Conservation (phyloP, 495 filamentous ascomycete species). For the Aspergillus kassunensis region DNA sequence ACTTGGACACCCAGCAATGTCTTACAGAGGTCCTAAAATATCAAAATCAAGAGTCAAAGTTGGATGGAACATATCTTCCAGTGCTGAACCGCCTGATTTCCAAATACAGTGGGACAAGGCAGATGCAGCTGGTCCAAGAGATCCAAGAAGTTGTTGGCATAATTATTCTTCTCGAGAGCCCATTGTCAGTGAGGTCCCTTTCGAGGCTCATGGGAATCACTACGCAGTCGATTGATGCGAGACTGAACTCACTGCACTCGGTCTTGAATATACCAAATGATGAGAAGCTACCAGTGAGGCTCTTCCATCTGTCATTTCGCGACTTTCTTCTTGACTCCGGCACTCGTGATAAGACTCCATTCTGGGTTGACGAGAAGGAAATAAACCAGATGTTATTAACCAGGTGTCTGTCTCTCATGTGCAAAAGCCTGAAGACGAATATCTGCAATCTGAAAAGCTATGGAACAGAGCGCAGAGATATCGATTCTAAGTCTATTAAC, state of each 20-base stretch:
- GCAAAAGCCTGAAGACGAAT: constrained; percentile 23
- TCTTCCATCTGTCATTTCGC: constrained; percentile 22
- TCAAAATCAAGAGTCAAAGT: constrained; percentile 9
- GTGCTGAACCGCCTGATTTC: constrained; percentile 18
- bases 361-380: constrained; percentile 27
- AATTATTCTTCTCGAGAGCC: constrained; percentile 21
- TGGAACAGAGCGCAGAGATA: background rate
- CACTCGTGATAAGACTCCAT: constrained; percentile 1
- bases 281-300: constrained; percentile 3
- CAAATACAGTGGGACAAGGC: background rate
- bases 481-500: constrained; percentile 18
- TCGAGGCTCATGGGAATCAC: constrained; percentile 6
- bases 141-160: constrained; percentile 18
- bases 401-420: constrained; percentile 20
- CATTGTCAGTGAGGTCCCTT: constrained; percentile 15
- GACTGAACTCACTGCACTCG: constrained; percentile 14
- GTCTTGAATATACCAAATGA: constrained; percentile 23
- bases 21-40: constrained; percentile 13
- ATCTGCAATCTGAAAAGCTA: constrained; percentile 30
- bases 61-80: constrained; percentile 19
- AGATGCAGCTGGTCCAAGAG: background rate
- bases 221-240: background rate
- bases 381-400: background rate
- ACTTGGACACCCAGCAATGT: constrained; percentile 12
- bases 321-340: constrained; percentile 19